A percentile compares a stretch with the other conserved stretches of the same genome.
These are phyloP conservation scores for Glutinoglossum americanum DNA, from an alignment of 495 filamentous ascomycete species.

Conservation along the genomic window DNA sequence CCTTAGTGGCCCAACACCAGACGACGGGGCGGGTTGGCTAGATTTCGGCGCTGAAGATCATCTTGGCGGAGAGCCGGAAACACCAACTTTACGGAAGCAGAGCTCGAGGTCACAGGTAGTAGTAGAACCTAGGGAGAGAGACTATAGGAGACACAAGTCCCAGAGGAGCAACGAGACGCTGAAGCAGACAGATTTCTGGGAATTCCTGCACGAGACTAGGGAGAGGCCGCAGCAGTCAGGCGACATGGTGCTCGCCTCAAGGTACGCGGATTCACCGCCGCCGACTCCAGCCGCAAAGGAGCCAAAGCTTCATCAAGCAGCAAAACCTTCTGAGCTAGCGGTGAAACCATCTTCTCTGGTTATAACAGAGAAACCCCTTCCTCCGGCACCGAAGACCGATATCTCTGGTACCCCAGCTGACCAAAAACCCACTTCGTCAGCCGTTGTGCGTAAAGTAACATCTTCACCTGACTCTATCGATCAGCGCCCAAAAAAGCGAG, in stretches of 20 bases:
- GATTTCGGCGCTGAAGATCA: conserved; percentile 22
- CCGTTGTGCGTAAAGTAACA: background rate
- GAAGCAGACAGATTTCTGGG: conserved; percentile 34
- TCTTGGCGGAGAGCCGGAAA: conserved; percentile 22
- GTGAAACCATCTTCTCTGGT: background rate
- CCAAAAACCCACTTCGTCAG: background rate
- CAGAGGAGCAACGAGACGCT: conserved; percentile 41
- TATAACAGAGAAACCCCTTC: background rate
- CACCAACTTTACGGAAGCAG: conserved; percentile 17
- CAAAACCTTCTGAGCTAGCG: background rate
- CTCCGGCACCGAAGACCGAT: background rate
- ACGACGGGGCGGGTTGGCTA: conserved; percentile 25
- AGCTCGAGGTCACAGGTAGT: conserved; percentile 10
- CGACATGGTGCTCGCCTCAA: conserved; percentile 18
- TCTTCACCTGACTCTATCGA: background rate
- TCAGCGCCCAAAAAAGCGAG: conserved; percentile 15
- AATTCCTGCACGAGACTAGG: conserved; percentile 21
- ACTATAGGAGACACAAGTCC: conserved; percentile 23
- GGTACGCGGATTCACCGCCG: conserved; percentile 12
- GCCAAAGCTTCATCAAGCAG: background rate
- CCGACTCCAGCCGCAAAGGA: background rate
- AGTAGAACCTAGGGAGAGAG: conserved; percentile 12
- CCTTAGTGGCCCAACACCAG: background rate
- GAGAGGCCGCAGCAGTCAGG: conserved; percentile 15
- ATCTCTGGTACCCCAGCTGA: background rate